These are phyloP conservation scores for Leccinum pachyderme DNA, from an alignment of 1,284 basidiomycete genomes.

Conservation along the genomic window DNA sequence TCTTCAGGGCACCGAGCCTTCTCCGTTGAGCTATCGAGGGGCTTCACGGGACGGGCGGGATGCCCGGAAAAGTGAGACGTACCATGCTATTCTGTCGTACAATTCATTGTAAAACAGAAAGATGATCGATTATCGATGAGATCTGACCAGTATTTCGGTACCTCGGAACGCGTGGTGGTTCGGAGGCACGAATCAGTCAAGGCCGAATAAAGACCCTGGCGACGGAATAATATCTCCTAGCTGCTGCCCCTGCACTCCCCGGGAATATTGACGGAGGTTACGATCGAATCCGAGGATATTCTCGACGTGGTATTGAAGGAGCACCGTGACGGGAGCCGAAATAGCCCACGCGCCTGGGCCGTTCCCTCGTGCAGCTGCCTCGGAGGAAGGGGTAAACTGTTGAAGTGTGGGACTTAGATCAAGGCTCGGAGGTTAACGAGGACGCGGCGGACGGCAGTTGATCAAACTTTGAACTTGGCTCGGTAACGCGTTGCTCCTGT, in stretches of 20 bases:
- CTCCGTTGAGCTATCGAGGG: conserved; percentile 51
- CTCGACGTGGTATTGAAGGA: conserved; percentile 43
- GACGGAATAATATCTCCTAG: conserved; percentile 31
- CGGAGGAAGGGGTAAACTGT: conserved; percentile 47
- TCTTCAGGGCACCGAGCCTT: no score
- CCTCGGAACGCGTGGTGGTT: conserved; percentile 23
- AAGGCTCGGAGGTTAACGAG: no score
- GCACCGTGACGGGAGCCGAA: conserved; percentile 24
- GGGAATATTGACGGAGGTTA: conserved; percentile 55
- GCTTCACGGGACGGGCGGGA: no score
- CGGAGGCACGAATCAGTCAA: conserved; percentile 41
- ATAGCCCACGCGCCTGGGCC: conserved; percentile 36
- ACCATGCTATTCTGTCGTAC: conserved; percentile 34
- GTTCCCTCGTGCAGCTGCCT: conserved; percentile 30
- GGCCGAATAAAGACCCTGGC: conserved; percentile 32
- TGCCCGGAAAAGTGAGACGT: conserved; percentile 48
- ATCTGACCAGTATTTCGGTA: neutral
- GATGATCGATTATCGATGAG: neutral
- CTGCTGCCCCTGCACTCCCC: no score
- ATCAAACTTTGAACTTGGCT: no score
- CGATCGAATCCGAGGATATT: conserved; percentile 52
- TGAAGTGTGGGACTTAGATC: conserved; percentile 41
- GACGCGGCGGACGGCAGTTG: no score
- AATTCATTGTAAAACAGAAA: no score
- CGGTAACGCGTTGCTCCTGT: no score